Conservation (phyloP, 164 flowering plant genomes). For the Echeveria elegans region DNA sequence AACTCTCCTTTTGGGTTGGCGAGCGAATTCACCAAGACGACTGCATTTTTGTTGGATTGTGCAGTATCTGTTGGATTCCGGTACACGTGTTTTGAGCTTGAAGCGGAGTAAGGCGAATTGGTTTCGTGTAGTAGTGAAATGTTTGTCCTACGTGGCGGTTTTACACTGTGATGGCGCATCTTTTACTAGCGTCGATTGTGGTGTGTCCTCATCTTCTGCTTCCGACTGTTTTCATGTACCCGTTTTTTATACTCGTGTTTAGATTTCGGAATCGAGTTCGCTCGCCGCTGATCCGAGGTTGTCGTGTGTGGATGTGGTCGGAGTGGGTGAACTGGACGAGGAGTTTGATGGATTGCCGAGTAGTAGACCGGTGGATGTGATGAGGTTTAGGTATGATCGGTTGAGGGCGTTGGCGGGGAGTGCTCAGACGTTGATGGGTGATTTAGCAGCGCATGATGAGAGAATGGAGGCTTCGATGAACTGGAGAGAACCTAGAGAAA, state of each 20-base stretch:
- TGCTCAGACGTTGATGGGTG: constrained; percentile 78
- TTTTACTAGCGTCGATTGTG: constrained; percentile 45
- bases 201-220: constrained; percentile 60
- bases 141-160: constrained; percentile 42
- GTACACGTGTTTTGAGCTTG: constrained; percentile 88
- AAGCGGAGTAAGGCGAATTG: constrained; percentile 86
- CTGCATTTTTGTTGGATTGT: too few species aligned
- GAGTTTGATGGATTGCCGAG: constrained; percentile 82
- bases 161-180: constrained; percentile 71
- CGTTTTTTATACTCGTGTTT: constrained; percentile 45
- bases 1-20: too few species aligned
- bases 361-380: constrained; percentile 40
- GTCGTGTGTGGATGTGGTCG: constrained; percentile 59
- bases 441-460: constrained; percentile 88
- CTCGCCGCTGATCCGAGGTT: constrained; percentile 39
- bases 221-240: constrained; percentile 71
- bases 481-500: constrained; percentile 95
- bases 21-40: too few species aligned
- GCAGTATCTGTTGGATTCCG: constrained; percentile 69
- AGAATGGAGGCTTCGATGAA: constrained; percentile 69
- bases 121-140: constrained; percentile 59
- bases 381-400: constrained; percentile 71
- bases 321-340: constrained; percentile 79
- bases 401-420: constrained; percentile 72
- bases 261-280: constrained; percentile 43